Evolutionary conservation across 345 rosid species (phyloP).

Genomic region (Populus euphratica): DNA sequence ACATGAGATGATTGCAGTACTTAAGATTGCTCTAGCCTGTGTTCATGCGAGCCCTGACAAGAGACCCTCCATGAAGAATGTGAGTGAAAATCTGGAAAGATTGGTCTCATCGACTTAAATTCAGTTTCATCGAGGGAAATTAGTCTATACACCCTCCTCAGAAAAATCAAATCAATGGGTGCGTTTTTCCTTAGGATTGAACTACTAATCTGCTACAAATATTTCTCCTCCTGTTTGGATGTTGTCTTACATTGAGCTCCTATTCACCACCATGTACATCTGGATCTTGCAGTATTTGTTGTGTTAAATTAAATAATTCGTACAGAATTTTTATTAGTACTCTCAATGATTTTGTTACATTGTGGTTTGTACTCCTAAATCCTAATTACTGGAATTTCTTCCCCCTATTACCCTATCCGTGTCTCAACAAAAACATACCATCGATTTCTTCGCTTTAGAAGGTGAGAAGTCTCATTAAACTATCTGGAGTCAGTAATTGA

Average conservation of each 20-base stretch:
- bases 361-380: neutral
- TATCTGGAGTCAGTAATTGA: neutral
- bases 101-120: neutral
- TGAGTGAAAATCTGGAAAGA: slow-evolving; percentile 17
- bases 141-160: neutral
- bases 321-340: neutral
- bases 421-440: neutral
- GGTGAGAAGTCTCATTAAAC: neutral
- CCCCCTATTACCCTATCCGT: neutral
- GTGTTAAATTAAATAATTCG: neutral
- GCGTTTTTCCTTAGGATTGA: neutral
- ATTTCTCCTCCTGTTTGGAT: neutral
- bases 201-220: neutral
- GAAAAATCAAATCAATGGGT: neutral
- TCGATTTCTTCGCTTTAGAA: neutral
- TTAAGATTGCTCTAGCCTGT: slow-evolving; percentile 26
- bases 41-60: slow-evolving; percentile 20
- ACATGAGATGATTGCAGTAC: slow-evolving; percentile 16
- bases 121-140: neutral
- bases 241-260: neutral
- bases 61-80: slow-evolving; percentile 31
- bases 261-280: neutral
- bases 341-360: neutral
- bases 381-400: neutral
- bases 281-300: neutral